Conservation (phyloP, 495 filamentous ascomycete species). For the Elasticomyces elasticus region DNA sequence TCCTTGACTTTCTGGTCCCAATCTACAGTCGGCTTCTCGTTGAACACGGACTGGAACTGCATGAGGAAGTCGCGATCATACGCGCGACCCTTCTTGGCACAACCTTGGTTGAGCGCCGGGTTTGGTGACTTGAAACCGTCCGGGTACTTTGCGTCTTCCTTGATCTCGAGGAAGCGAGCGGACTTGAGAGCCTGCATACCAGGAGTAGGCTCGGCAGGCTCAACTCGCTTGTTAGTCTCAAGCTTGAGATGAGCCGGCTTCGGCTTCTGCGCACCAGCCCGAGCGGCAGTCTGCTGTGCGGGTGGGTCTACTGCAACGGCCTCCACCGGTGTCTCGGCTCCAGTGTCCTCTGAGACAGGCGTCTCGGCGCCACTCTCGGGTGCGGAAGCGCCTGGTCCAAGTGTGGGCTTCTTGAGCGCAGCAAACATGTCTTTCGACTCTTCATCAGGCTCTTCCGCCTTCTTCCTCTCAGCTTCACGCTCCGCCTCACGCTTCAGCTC, state of each 20-base stretch:
- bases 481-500: conserved; percentile 29
- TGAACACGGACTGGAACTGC: conserved; percentile 93
- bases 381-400: conserved; percentile 37
- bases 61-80: conserved; percentile 93
- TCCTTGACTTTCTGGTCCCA: conserved; percentile 80
- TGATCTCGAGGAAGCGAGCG: conserved; percentile 68
- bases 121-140: conserved; percentile 74
- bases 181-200: conserved; percentile 84
- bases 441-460: conserved; percentile 27
- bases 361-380: conserved; percentile 46
- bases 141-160: conserved; percentile 61
- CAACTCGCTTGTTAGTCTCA: conserved; percentile 68
- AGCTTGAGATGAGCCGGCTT: conserved; percentile 79
- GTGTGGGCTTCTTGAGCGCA: conserved; percentile 47
- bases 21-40: conserved; percentile 84
- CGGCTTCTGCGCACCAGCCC: conserved; percentile 42
- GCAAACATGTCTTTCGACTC: conserved; percentile 38
- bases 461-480: conserved; percentile 13
- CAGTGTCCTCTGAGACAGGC: conserved; percentile 24
- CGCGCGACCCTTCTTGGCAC: conserved; percentile 68
- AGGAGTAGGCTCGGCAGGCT: conserved; percentile 81
- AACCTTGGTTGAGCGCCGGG: conserved; percentile 69
- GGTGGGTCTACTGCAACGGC: conserved; percentile 22
- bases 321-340: conserved; percentile 4
- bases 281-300: conserved; percentile 20